Base-by-base conservation (phyloP, 352 stramenopile genomes). In the Globisporangium sylvaticum region DNA sequence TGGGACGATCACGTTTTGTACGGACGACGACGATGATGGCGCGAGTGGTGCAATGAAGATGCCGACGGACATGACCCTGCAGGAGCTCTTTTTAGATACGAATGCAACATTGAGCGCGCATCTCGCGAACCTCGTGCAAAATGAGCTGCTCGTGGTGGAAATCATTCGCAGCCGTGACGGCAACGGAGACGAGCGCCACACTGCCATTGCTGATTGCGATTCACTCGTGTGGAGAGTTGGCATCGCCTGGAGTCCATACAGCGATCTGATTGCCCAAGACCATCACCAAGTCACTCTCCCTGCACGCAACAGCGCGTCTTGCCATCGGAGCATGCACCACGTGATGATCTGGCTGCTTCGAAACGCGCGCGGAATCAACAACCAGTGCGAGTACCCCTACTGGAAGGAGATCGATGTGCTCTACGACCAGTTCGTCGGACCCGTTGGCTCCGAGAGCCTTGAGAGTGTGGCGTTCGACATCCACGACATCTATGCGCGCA, bases 291-390 rank as follows among this genome's bases (percentile, higher is more conserved):
- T 65, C 18, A 10, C 48, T 7, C 68, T 52, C 1, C 59, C 71
- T 22, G 20, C 55, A 22, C 73, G 71, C 15, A 24, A 50, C 7
- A 61, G 50, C 34, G 39, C 52, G 6, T 65, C 24, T n/a, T 65
- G 59, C 1, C 72, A 66, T 46, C 54, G 54, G 0, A 56, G 65
- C 12, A 80, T 88, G 76, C 74, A 82, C 10, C 63, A 76, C 9
- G 59, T 88, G 56, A 91, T 91, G 83, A 56, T 82, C 37, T 91
- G 83, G 83, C n/a, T 85, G 9, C 55, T 91, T 4, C 67, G 75
- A 29, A 67, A 75, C 10, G 70, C 61, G 0, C 66, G 72, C 12
- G 25, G 58, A 2, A 6, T 27, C 46, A 39, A 3, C 7, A 58
- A 67, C 8, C 58, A 73, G 29, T 89, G 78, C 70, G 61, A 14